phyloP scores from a whole-genome alignment of 352 stramenopile genomes.

The Thraustochytrium striatum region DNA sequence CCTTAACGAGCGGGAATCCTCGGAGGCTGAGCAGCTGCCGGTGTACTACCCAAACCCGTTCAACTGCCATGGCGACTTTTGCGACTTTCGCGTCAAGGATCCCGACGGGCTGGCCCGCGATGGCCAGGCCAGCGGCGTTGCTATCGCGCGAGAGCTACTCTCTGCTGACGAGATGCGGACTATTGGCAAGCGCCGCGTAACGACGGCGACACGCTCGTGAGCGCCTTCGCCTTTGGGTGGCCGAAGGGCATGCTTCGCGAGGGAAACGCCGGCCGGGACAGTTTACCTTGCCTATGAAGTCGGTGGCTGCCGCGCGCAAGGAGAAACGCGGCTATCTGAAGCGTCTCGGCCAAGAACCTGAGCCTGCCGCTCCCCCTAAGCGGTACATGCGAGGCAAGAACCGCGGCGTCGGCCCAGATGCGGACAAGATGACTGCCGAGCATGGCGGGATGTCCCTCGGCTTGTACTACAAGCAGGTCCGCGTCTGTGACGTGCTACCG shows the following conservation, averaged over 20 bases:
- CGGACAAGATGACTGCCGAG: conserved; percentile 1
- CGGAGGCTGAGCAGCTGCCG: no score
- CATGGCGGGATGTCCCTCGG: conserved; percentile 19
- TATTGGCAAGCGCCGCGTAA: no score
- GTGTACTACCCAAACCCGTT: conserved; percentile 29
- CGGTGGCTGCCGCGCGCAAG: conserved; percentile 20
- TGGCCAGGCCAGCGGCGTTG: not conserved
- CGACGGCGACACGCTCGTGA: no score
- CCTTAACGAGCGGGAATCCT: no score
- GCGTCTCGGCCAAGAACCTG: not conserved
- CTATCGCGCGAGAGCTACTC: not conserved
- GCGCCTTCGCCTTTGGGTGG: no score
- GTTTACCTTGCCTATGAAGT: conserved; percentile 47
- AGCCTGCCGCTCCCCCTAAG: not conserved
- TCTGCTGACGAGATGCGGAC: no score
- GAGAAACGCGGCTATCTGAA: conserved; percentile 28
- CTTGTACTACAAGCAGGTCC: conserved; percentile 33
- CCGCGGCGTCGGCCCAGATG: conserved; percentile 11
- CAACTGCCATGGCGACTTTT: conserved; percentile 41
- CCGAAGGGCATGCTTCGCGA: no score
- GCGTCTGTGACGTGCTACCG: conserved; percentile 28
- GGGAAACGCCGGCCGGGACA: no score
- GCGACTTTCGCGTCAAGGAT: conserved; percentile 39
- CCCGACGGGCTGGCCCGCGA: not conserved
- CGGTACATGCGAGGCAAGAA: conserved; percentile 8